These are phyloP conservation scores for Colletotrichum echinochloae DNA, from an alignment of 2,329 filamentous ascomycete genomes.

Conservation along the genomic window DNA sequence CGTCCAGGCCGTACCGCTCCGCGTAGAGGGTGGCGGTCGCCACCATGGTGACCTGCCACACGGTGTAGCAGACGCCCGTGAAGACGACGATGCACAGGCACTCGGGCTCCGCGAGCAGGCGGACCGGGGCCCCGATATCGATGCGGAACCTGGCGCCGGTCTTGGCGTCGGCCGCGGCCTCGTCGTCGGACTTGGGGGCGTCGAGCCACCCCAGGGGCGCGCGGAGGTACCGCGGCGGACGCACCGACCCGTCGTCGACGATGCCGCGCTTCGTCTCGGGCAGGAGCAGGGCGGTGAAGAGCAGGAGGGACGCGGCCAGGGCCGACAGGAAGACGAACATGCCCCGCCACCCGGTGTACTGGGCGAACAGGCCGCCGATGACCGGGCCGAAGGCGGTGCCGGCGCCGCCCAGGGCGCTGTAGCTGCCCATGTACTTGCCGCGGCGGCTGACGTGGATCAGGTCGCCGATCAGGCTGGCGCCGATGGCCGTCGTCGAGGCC, in stretches of 20 bases:
- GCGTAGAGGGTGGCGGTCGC: constrained; percentile 9
- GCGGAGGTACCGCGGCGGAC: neutral
- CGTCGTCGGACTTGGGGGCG: neutral
- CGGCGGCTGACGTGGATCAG: constrained; percentile 12
- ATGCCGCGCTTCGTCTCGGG: constrained; percentile 12
- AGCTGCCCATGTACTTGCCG: constrained; percentile 17
- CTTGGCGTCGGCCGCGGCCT: neutral
- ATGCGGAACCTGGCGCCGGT: neutral
- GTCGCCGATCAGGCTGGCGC: constrained; percentile 7
- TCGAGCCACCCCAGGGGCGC: neutral
- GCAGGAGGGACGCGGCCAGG: neutral
- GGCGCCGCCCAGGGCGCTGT: constrained; percentile 1
- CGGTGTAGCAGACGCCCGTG: constrained; percentile 3
- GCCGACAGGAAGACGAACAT: constrained; percentile 11
- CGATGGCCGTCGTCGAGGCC: constrained; percentile 1
- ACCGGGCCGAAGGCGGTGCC: constrained; percentile 7
- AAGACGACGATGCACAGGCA: constrained; percentile 5
- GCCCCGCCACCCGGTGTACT: constrained; percentile 8
- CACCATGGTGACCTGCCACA: constrained; percentile 11
- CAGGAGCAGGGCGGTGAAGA: neutral
- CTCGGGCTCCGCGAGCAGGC: constrained; percentile 1
- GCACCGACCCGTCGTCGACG: neutral
- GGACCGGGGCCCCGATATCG: neutral
- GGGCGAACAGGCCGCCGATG: constrained; percentile 9
- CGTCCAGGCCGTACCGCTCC: neutral